Conservation (phyloP, 805 yeast genomes). For the Starmerella bombi region DNA sequence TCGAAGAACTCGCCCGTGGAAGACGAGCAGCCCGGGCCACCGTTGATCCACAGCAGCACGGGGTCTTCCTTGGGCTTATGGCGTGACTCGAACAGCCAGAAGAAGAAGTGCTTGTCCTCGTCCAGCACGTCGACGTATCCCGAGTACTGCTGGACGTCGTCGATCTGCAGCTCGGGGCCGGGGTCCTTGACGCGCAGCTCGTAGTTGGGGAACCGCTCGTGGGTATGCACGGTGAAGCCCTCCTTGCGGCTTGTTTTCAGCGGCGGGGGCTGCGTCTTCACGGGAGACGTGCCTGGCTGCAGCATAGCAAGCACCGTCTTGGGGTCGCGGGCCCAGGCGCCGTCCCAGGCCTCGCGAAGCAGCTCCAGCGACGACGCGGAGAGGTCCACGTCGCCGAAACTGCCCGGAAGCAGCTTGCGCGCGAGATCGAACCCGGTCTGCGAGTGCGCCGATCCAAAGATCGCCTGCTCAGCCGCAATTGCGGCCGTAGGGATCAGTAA, state of each 20-base stretch:
- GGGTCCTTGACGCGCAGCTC: conserved; percentile 55
- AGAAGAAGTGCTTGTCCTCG: conserved; percentile 85
- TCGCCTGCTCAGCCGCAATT: conserved; percentile 2
- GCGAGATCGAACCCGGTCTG: conserved; percentile 9
- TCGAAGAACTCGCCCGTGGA: conserved; percentile 86
- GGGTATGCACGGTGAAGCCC: conserved; percentile 11
- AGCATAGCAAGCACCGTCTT: conserved; percentile 2
- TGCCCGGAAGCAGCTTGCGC: conserved; percentile 1
- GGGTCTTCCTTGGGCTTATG: conserved; percentile 81
- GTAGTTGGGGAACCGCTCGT: conserved; percentile 29
- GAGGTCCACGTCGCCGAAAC: not conserved
- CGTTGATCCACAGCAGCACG: conserved; percentile 78
- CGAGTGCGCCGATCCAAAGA: not conserved
- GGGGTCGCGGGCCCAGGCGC: conserved; percentile 7
- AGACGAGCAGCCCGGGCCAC: conserved; percentile 97
- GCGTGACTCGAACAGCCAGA: conserved; percentile 78
- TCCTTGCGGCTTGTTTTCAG: conserved; percentile 7
- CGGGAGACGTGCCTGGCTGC: conserved; percentile 6
- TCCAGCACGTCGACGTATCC: conserved; percentile 68
- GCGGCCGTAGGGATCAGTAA: not conserved
- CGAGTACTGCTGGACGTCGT: conserved; percentile 62
- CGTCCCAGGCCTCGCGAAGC: conserved; percentile 9
- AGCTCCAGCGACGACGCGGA: not conserved
- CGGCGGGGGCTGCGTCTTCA: conserved; percentile 12
- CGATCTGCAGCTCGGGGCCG: conserved; percentile 51